phyloP scores from a whole-genome alignment of 2,329 filamentous ascomycete species.

The Thermothelomyces thermophilus region DNA sequence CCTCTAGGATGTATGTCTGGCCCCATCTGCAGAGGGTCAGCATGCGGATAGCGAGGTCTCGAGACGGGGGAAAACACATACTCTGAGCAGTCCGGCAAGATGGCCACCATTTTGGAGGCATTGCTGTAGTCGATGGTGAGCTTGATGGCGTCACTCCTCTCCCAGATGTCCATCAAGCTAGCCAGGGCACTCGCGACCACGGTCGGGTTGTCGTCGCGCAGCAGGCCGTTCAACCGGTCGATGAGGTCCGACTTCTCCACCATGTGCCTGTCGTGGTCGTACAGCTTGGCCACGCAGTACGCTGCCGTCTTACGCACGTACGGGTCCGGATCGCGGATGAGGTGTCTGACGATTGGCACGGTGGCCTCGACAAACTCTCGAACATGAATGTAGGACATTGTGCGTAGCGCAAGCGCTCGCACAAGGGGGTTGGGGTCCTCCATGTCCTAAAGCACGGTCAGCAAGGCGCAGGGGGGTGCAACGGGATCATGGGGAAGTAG shows the following conservation, averaged over 20 bases:
- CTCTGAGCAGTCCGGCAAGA: conserved; percentile 95
- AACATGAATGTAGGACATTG: conserved; percentile 96
- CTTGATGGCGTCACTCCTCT: conserved; percentile 93
- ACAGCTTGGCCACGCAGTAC: conserved; percentile 93
- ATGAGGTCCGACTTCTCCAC: conserved; percentile 91
- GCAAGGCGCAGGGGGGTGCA: background rate
- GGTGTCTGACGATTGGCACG: conserved; percentile 71
- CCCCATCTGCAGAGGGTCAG: conserved; percentile 64
- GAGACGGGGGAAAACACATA: conserved; percentile 40
- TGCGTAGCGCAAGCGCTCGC: conserved; percentile 83
- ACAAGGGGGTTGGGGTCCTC: conserved; percentile 88
- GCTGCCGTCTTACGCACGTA: conserved; percentile 97
- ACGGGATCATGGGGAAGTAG: background rate
- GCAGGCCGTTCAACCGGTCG: conserved; percentile 78
- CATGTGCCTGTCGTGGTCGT: conserved; percentile 87
- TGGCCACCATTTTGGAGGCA: conserved; percentile 96
- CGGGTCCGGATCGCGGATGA: conserved; percentile 81
- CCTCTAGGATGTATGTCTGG: conserved; percentile 96
- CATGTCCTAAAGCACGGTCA: conserved; percentile 65
- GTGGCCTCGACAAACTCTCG: conserved; percentile 91
- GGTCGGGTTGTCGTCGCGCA: conserved; percentile 94
- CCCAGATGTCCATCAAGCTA: conserved; percentile 94
- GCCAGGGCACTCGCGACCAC: conserved; percentile 93
- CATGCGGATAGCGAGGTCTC: background rate
- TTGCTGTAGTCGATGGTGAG: conserved; percentile 96